phyloP scores from a whole-genome alignment of 805 yeast genomes.

The Candida verbasci region DNA sequence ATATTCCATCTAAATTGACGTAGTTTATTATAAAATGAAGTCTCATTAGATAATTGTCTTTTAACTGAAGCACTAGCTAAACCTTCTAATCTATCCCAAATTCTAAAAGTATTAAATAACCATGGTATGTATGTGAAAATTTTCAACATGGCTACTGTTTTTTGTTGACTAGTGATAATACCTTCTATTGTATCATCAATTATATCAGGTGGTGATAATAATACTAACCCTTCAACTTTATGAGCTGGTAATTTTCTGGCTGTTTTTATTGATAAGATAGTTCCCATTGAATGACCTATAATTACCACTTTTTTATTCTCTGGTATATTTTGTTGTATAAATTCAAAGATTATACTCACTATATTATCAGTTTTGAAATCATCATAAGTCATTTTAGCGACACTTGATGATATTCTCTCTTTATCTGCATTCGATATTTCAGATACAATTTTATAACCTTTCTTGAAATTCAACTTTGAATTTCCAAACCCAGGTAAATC shows the following conservation, averaged over 20 bases:
- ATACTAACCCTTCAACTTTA: conserved; percentile 43
- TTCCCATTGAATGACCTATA: conserved; percentile 75
- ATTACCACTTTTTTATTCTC: conserved; percentile 39
- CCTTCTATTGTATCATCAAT: conserved; percentile 16
- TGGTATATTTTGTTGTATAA: conserved; percentile 36
- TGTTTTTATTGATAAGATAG: conserved; percentile 48
- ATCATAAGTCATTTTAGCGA: conserved; percentile 28
- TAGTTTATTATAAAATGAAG: conserved; percentile 38
- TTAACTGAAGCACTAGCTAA: conserved; percentile 55
- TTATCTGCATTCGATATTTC: conserved; percentile 26
- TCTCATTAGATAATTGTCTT: conserved; percentile 41
- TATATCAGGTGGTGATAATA: conserved; percentile 48
- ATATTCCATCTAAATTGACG: conserved; percentile 70
- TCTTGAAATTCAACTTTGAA: conserved; percentile 19
- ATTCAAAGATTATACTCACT: conserved; percentile 34
- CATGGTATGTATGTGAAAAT: conserved; percentile 37
- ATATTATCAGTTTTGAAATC: conserved; percentile 42
- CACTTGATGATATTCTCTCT: conserved; percentile 23
- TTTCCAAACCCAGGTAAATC: conserved; percentile 92
- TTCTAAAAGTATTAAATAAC: conserved; percentile 52
- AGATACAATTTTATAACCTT: conserved; percentile 14
- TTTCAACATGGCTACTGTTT: conserved; percentile 1
- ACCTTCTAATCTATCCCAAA: conserved; percentile 61
- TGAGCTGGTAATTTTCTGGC: conserved; percentile 30
- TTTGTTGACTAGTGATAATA: neutral